Conservation (phyloP, 2,329 filamentous ascomycete species). For the Rutstroemia sp. region DNA sequence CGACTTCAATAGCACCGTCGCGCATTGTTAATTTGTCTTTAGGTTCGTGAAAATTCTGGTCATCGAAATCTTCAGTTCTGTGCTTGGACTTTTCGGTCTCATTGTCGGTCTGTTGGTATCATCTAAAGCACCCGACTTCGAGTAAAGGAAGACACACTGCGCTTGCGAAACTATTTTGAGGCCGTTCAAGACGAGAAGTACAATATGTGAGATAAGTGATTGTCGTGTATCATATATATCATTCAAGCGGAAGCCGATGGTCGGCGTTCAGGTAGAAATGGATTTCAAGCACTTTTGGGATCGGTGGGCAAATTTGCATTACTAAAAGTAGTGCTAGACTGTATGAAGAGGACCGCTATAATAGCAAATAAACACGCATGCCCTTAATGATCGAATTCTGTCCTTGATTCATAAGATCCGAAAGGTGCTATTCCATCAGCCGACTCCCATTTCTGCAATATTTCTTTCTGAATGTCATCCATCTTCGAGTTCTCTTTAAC, state of each 20-base stretch:
- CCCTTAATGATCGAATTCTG: not conserved
- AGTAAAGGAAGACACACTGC: not conserved
- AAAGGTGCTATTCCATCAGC: not conserved
- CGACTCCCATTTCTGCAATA: not conserved
- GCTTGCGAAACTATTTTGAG: not conserved
- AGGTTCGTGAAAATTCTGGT: constrained; percentile 99
- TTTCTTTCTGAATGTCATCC: not conserved
- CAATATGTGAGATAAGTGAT: constrained; percentile 6
- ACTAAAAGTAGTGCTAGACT: constrained; percentile 16
- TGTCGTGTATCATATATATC: constrained; percentile 19
- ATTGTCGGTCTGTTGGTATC: constrained; percentile 89
- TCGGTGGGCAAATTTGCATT: constrained; percentile 12
- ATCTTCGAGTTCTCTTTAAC: constrained; percentile 1
- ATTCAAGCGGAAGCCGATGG: constrained; percentile 10
- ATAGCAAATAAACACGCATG: constrained; percentile 2
- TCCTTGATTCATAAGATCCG: not conserved
- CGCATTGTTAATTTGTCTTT: constrained; percentile 14
- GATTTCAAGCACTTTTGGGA: constrained; percentile 13
- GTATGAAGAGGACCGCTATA: constrained; percentile 22
- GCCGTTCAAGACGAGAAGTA: not conserved
- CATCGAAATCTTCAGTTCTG: constrained; percentile 98
- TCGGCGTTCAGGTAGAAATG: constrained; percentile 20
- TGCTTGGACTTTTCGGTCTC: constrained; percentile 89
- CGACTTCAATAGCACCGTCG: not conserved
- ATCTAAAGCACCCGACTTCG: constrained; percentile 72